Conservation (phyloP, 2,329 filamentous ascomycete species). For the Fusarium virguliforme region DNA sequence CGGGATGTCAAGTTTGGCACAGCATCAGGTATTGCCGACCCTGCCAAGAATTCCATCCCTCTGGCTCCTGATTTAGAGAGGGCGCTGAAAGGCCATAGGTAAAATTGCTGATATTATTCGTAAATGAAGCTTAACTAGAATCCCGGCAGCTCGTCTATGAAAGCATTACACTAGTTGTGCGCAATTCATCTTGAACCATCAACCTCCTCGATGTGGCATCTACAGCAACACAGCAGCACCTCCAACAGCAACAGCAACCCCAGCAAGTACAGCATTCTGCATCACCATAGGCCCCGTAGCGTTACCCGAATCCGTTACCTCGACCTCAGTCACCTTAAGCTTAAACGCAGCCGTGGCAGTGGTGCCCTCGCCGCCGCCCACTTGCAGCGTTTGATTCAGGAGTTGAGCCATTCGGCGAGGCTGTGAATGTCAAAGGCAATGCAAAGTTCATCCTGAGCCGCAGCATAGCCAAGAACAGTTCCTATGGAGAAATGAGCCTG, state of each 20-base stretch:
- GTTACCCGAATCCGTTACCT: slow-evolving; percentile 26
- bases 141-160: background rate
- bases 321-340: slow-evolving; percentile 36
- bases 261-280: slow-evolving; percentile 56
- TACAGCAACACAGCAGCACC: slow-evolving; percentile 57
- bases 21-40: background rate
- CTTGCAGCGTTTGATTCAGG: background rate
- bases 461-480: background rate
- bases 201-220: background rate
- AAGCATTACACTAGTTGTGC: background rate
- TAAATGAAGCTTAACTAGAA: background rate
- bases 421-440: background rate
- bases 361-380: slow-evolving; percentile 46
- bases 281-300: slow-evolving; percentile 52
- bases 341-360: slow-evolving; percentile 45
- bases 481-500: background rate
- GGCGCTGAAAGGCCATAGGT: background rate
- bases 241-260: slow-evolving; percentile 56
- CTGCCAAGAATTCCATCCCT: background rate
- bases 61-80: background rate
- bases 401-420: background rate
- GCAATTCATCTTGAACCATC: too few species aligned
- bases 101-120: background rate
- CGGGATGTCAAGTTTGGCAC: background rate
- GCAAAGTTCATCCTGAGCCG: background rate